Conservation (phyloP, 208 protist genomes). For the Crithidia thermophila region DNA sequence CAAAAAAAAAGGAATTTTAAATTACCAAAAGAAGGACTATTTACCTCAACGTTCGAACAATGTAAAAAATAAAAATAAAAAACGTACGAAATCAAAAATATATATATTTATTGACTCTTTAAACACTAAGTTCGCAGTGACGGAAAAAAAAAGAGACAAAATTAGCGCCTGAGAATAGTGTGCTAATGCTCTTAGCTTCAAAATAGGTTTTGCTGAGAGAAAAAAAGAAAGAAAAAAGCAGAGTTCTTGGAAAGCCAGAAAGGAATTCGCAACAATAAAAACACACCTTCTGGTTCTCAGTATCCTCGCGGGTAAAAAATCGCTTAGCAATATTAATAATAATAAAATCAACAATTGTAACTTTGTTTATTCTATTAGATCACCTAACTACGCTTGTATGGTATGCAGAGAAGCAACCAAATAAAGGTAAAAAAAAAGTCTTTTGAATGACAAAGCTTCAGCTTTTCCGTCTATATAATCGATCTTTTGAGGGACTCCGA, state of each 20-base stretch:
- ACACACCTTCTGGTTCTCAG: too few species aligned
- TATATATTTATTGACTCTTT: too few species aligned
- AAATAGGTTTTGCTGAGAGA: neutral
- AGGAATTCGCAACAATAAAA: too few species aligned
- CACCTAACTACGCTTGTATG: too few species aligned
- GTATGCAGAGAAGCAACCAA: neutral
- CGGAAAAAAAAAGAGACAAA: neutral
- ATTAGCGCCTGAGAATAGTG: neutral
- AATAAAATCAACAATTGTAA: too few species aligned
- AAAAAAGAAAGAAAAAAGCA: neutral
- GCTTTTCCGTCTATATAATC: neutral
- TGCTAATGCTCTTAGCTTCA: too few species aligned
- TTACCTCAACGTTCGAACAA: neutral
- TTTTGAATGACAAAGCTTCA: conserved; percentile 5
- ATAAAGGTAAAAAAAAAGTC: neutral
- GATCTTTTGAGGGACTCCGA: too few species aligned
- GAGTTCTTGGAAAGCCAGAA: neutral
- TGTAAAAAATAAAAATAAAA: neutral
- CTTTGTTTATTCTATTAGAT: too few species aligned
- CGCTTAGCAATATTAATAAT: too few species aligned
- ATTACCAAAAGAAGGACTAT: neutral
- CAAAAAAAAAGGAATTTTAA: neutral
- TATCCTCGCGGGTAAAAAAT: too few species aligned
- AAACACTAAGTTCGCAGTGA: too few species aligned
- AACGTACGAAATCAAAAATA: neutral